Percentiles rank a stretch among this genome's conserved stretches.
phyloP scores from a whole-genome alignment of 225 moss, liverwort and hornwort species.

The Antitrichia curtipendula region DNA sequence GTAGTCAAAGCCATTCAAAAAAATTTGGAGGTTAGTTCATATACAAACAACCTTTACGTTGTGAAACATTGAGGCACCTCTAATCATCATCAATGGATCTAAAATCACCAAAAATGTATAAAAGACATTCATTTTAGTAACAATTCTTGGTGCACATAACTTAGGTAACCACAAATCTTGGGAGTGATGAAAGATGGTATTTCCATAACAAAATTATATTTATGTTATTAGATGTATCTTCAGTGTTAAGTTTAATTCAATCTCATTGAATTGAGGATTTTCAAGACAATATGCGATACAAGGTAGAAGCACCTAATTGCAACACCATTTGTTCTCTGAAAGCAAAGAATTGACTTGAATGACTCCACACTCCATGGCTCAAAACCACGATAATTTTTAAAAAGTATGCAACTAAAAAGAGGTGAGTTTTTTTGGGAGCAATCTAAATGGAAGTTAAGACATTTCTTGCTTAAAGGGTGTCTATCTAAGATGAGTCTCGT shows the following conservation, averaged over 20 bases:
- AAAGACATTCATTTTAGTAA: neutral
- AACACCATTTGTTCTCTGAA: neutral
- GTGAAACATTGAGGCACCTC: neutral
- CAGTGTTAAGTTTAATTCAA: neutral
- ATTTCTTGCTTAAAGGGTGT: neutral
- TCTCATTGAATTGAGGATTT: neutral
- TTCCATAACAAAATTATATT: neutral
- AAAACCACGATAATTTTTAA: neutral
- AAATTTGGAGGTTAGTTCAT: neutral
- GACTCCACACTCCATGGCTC: neutral
- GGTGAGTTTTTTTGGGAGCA: too few species aligned
- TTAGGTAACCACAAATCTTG: neutral
- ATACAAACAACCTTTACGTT: neutral
- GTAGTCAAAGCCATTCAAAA: neutral
- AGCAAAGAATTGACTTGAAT: neutral
- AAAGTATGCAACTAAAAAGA: too few species aligned
- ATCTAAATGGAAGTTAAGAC: neutral
- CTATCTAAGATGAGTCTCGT: neutral
- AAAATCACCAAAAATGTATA: neutral
- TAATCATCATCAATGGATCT: neutral
- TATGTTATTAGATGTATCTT: neutral
- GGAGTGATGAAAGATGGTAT: neutral
- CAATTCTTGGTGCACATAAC: neutral
- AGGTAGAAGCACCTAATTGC: neutral
- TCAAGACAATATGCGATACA: neutral